phyloP scores from a whole-genome alignment of 2,329 filamentous ascomycete species.

The Pseudogymnoascus sp. region DNA sequence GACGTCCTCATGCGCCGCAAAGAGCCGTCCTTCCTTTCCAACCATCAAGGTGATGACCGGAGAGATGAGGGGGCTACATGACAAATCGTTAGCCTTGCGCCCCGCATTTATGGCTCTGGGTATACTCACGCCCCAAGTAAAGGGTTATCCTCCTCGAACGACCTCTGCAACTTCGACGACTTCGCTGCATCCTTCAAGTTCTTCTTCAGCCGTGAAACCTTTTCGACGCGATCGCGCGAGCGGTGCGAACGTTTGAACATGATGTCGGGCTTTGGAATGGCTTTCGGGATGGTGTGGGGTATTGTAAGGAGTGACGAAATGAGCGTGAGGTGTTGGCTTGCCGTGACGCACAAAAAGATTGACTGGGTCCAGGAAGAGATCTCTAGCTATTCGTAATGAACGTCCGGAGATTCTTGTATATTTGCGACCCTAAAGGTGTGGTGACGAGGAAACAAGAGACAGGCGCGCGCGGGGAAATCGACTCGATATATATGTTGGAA shows the following conservation, averaged over 20 bases:
- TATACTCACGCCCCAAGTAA: constrained; percentile 39
- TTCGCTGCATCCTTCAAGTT: constrained; percentile 70
- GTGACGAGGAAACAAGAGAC: constrained; percentile 24
- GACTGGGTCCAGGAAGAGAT: constrained; percentile 32
- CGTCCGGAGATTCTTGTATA: constrained; percentile 29
- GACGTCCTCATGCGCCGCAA: constrained; percentile 92
- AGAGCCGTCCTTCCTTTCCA: constrained; percentile 77
- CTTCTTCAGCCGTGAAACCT: constrained; percentile 78
- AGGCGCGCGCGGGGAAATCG: constrained; percentile 16
- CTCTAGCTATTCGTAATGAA: constrained; percentile 30
- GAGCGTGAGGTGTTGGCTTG: constrained; percentile 24
- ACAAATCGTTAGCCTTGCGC: constrained; percentile 9
- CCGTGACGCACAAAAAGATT: constrained; percentile 32
- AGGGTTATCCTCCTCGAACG: constrained; percentile 52
- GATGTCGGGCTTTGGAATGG: constrained; percentile 19
- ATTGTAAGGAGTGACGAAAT: constrained; percentile 29
- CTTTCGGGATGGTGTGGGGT: constrained; percentile 21
- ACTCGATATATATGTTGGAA: constrained; percentile 9
- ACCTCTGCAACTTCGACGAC: constrained; percentile 78
- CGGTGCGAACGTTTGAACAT: constrained; percentile 95
- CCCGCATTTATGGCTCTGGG: constrained; percentile 16
- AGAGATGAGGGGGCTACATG: constrained; percentile 36
- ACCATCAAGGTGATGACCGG: constrained; percentile 84
- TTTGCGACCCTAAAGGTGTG: constrained; percentile 32
- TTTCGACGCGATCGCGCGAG: constrained; percentile 79